Percentiles rank a stretch among this genome's conserved stretches.
These are phyloP conservation scores for Lipomyces yamanashiensis DNA, from an alignment of 805 yeast genomes.

Conservation along the genomic window DNA sequence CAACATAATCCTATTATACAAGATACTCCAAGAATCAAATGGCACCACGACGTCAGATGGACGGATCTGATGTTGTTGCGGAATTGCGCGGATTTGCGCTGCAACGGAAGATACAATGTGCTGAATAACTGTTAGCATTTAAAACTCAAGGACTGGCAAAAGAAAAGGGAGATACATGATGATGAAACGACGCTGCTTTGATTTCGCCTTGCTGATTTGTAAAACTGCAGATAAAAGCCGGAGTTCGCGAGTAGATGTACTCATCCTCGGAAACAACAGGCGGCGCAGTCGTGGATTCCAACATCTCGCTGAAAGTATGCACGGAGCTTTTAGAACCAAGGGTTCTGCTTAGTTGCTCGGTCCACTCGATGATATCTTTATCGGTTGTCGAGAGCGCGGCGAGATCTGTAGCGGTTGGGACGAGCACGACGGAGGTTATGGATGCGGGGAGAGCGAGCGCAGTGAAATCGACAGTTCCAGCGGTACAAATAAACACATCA, in stretches of 20 bases:
- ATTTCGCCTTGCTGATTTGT: conserved; percentile 1
- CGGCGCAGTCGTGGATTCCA: not conserved
- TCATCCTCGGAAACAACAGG: not conserved
- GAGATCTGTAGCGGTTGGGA: not conserved
- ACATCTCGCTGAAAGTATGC: not conserved
- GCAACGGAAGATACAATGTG: conserved; percentile 47
- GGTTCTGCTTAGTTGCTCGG: conserved; percentile 10
- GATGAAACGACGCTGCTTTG: conserved; percentile 17
- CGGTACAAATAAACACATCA: conserved; percentile 29
- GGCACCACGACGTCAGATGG: conserved; percentile 43
- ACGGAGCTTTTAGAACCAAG: not conserved
- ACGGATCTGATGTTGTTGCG: conserved; percentile 42
- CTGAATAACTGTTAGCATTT: not conserved
- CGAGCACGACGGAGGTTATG: conserved; percentile 19
- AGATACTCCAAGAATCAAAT: conserved; percentile 40
- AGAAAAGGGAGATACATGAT: conserved; percentile 13
- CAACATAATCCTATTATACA: conserved; percentile 41
- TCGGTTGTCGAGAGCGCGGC: not conserved
- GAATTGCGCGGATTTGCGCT: conserved; percentile 46
- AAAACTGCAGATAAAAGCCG: conserved; percentile 19
- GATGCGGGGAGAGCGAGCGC: conserved; percentile 22
- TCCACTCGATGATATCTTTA: conserved; percentile 27
- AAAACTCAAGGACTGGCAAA: not conserved
- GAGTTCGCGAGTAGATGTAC: not conserved
- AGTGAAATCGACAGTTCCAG: conserved; percentile 33